These are phyloP conservation scores for Arachis monticola DNA, from an alignment of 331 rosid species.

Conservation along the genomic window DNA sequence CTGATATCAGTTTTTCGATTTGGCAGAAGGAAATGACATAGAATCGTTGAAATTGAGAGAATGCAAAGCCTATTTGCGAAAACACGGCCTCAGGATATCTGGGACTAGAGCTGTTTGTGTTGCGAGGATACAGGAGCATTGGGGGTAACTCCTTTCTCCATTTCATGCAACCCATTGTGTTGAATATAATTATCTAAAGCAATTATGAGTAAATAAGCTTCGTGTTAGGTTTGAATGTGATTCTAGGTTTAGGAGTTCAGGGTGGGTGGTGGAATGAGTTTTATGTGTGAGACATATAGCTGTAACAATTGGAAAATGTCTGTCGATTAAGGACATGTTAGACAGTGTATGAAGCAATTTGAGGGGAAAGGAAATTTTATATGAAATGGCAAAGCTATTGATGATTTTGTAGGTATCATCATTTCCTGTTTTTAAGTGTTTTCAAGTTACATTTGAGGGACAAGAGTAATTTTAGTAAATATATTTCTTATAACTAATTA, in stretches of 20 bases:
- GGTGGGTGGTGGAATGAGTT: not conserved
- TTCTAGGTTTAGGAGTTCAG: not conserved
- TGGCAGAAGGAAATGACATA: constrained; percentile 53
- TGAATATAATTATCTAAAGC: not conserved
- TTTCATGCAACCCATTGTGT: constrained; percentile 1
- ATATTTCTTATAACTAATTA: not conserved
- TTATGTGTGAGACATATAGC: not conserved
- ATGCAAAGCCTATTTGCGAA: constrained; percentile 78
- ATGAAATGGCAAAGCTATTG: constrained; percentile 26
- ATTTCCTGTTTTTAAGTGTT: not conserved
- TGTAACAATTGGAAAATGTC: not conserved
- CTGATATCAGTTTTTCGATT: constrained; percentile 23
- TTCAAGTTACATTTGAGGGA: not conserved
- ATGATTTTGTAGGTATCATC: constrained; percentile 12
- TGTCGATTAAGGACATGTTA: constrained; percentile 9
- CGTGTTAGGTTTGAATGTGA: not conserved
- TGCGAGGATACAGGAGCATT: constrained; percentile 67
- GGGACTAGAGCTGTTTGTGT: constrained; percentile 68
- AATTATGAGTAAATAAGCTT: constrained; percentile 5
- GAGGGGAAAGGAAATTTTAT: not conserved
- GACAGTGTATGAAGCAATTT: constrained; percentile 24
- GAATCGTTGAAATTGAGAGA: constrained; percentile 55
- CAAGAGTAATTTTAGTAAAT: not conserved
- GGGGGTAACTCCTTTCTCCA: constrained; percentile 53
- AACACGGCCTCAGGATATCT: constrained; percentile 62